Evolutionary conservation across 108 stramenopile genomes (phyloP), one percentile per base, ranked within the genome.

Genomic region (Cafeteria roenbergensis): DNA sequence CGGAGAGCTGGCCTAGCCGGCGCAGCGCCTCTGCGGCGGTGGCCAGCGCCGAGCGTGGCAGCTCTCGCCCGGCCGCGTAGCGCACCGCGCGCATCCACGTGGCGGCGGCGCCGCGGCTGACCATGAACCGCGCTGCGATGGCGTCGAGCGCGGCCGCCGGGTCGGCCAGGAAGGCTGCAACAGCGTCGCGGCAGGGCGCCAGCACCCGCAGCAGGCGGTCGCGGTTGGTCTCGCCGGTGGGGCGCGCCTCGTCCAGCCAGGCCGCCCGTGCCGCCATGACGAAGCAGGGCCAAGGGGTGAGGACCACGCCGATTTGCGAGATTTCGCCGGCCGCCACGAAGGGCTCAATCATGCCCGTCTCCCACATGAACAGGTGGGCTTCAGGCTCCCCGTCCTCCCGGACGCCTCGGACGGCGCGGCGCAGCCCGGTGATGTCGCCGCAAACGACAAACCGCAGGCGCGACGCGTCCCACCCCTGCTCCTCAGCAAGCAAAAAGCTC

Each of bases 271-370:
- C 55, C 3, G 36, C 64, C 1, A 71, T 25, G 21, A 57, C 29
- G 34, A 71, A 71, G 58, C 64, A 71, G 27, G 71, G 71, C 71
- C 71, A 71, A 0, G 71, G 71, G 42, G 71, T 66, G 0, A 37
- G 65, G 35, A 65, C 20, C 35, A 60, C 66, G 34, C 57, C 71
- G 24, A 71, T 35, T 31, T 42, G 57, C 37, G n/a, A 36, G 29
- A 65, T 34, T n/a, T 64, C 64, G 12, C 65, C 57, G 34, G 24
- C 53, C 24, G 29, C 54, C 17, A 65, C 64, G 25, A 51, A 57
- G 14, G 71, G 71, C 28, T 55, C 22, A 25, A 54, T 65, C 50
- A 55, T 71, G 71, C 57, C 55, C 21, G 66, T 55, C 42, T 71
- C 71, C 71, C 71, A 71, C 60, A 67, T 37, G 48, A 35, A 65